phyloP scores from a whole-genome alignment of 192 early-diverging fungal genomes.

The Rhizoclosmatium sp. region DNA sequence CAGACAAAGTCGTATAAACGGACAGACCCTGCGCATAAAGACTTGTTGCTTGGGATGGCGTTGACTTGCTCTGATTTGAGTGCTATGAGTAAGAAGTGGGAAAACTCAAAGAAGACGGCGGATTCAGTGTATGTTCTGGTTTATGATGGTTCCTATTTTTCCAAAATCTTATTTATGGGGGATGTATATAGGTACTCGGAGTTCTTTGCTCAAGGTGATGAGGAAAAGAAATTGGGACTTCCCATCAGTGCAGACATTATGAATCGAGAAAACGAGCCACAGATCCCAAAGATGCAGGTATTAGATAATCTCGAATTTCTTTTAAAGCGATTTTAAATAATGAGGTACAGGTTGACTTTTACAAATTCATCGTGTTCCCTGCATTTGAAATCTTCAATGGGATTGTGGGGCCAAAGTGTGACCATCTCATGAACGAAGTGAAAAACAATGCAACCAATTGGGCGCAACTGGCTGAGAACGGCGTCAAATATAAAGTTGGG shows the following conservation, averaged over 20 bases:
- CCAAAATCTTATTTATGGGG: background rate
- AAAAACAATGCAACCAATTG: conserved; percentile 42
- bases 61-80: conserved; percentile 56
- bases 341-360: conserved; percentile 41
- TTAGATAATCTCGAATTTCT: conserved; percentile 14
- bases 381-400: conserved; percentile 43
- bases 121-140: conserved; percentile 43
- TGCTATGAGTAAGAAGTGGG: conserved; percentile 55
- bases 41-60: conserved; percentile 44
- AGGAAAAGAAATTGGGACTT: conserved; percentile 52
- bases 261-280: conserved; percentile 46
- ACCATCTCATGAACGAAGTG: conserved; percentile 31
- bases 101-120: conserved; percentile 42
- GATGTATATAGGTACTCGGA: conserved; percentile 41
- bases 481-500: conserved; percentile 27
- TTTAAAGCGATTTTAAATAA: background rate
- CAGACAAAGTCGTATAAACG: conserved; percentile 25
- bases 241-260: conserved; percentile 51
- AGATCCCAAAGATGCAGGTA: conserved; percentile 56
- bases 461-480: conserved; percentile 36
- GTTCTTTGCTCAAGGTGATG: conserved; percentile 58
- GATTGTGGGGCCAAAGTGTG: conserved; percentile 2
- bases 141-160: background rate
- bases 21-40: conserved; percentile 12
- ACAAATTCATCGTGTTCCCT: conserved; percentile 48